A percentile compares a stretch with the other conserved stretches of the same genome.
These are phyloP conservation scores for Pseudocercospora pini-densiflorae DNA, from an alignment of 2,329 filamentous ascomycete genomes.

Conservation along the genomic window DNA sequence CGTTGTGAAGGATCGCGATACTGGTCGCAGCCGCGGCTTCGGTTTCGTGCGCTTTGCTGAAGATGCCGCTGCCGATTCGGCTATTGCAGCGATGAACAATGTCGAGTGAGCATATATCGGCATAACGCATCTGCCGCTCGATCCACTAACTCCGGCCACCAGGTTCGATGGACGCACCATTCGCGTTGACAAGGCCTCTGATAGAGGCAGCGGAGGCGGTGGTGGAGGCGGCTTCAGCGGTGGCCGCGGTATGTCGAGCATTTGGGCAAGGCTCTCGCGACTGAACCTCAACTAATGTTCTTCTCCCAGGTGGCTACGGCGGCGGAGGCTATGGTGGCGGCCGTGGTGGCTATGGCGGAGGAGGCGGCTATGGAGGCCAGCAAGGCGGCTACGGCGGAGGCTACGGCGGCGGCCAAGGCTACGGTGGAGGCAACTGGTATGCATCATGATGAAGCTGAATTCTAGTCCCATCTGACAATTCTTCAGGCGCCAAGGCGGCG, in stretches of 20 bases:
- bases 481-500: slow-evolving; percentile 32
- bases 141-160: slow-evolving; percentile 17
- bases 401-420: slow-evolving; percentile 38
- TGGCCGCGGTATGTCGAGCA: slow-evolving; percentile 41
- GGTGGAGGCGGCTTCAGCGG: slow-evolving; percentile 52
- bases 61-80: slow-evolving; percentile 75
- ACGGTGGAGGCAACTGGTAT: slow-evolving; percentile 31
- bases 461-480: neutral
- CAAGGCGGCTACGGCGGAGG: slow-evolving; percentile 33
- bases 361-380: slow-evolving; percentile 34
- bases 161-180: slow-evolving; percentile 95
- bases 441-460: neutral
- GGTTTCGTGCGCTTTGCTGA: slow-evolving; percentile 90
- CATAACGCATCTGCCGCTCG: neutral
- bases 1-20: slow-evolving; percentile 97
- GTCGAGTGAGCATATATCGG: slow-evolving; percentile 71
- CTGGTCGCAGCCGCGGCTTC: slow-evolving; percentile 94
- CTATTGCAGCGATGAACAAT: slow-evolving; percentile 82
- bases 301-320: slow-evolving; percentile 28
- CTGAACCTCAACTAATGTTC: slow-evolving; percentile 6
- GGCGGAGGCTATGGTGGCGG: slow-evolving; percentile 33
- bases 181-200: slow-evolving; percentile 93
- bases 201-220: slow-evolving; percentile 69
- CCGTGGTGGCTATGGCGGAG: slow-evolving; percentile 33
- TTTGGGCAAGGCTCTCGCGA: slow-evolving; percentile 8